A percentile compares a stretch with the other conserved stretches of the same genome.
Conservation (phyloP, 2,329 filamentous ascomycete genomes). For the Acrocalymma vagum region DNA sequence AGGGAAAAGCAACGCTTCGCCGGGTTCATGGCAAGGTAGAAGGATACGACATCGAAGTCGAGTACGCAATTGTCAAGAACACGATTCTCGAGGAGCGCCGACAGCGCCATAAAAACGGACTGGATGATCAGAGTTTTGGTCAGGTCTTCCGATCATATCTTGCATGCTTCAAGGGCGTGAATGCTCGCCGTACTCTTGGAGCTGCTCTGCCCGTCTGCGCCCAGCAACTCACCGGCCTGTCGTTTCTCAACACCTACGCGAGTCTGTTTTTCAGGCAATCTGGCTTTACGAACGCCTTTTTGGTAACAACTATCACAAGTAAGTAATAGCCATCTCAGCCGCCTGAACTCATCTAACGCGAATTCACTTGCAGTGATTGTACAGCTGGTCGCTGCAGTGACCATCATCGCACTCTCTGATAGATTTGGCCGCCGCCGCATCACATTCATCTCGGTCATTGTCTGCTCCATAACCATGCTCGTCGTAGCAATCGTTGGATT, state of each 20-base stretch:
- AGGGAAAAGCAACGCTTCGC: neutral
- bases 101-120: too few species aligned
- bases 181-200: slow-evolving; percentile 70
- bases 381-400: neutral
- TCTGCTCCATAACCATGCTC: neutral
- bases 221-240: slow-evolving; percentile 4
- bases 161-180: slow-evolving; percentile 80
- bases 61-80: slow-evolving; percentile 4
- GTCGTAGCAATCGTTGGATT: neutral
- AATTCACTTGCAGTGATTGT: neutral
- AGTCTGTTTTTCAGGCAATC: slow-evolving; percentile 9
- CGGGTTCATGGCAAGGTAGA: neutral
- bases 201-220: slow-evolving; percentile 1
- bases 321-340: neutral
- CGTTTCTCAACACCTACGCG: slow-evolving; percentile 7
- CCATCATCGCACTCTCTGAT: slow-evolving; percentile 1
- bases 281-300: slow-evolving; percentile 4
- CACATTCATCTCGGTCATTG: neutral
- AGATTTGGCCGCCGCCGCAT: neutral
- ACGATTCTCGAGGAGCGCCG: slow-evolving; percentile 1
- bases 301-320: slow-evolving; percentile 6
- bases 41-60: slow-evolving; percentile 3
- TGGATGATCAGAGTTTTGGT: neutral
- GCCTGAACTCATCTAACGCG: neutral
- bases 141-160: slow-evolving; percentile 57